Percentiles rank a stretch among this genome's conserved stretches.
phyloP scores from a whole-genome alignment of 495 filamentous ascomycete species.

The Neurospora cerealis region DNA sequence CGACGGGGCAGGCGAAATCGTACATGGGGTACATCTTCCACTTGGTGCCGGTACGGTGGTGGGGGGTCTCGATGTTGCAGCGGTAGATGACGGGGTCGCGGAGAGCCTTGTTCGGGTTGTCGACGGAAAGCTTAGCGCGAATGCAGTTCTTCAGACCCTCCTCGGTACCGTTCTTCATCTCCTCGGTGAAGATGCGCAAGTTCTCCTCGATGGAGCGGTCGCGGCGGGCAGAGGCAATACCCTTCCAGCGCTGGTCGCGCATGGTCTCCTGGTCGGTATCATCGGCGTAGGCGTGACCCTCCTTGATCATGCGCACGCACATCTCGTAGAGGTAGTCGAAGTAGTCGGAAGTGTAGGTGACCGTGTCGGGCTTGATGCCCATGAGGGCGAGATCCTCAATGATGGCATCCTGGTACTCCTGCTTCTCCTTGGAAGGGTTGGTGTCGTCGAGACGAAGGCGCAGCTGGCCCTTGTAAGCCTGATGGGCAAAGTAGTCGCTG shows the following conservation, averaged over 20 bases:
- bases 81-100: constrained; percentile 93
- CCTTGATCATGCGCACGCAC: constrained; percentile 67
- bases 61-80: constrained; percentile 61
- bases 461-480: constrained; percentile 75
- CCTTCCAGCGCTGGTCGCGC: constrained; percentile 65
- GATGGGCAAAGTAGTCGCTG: constrained; percentile 89
- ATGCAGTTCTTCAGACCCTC: constrained; percentile 77
- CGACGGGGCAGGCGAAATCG: constrained; percentile 85
- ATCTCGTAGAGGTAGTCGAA: constrained; percentile 80
- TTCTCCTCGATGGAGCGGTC: constrained; percentile 73
- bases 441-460: constrained; percentile 87
- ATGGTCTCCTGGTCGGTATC: constrained; percentile 84
- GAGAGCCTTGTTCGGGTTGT: constrained; percentile 77
- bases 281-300: constrained; percentile 80
- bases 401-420: constrained; percentile 85
- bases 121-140: constrained; percentile 77
- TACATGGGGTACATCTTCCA: constrained; percentile 98
- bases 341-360: constrained; percentile 80
- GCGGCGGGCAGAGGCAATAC: constrained; percentile 64
- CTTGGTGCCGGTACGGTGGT: constrained; percentile 79
- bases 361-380: constrained; percentile 72
- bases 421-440: constrained; percentile 86
- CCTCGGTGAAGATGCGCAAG: constrained; percentile 60
- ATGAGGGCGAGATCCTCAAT: constrained; percentile 76
- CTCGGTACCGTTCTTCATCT: constrained; percentile 74